These are phyloP conservation scores for Gliomastix tumulicola DNA, from an alignment of 2,329 filamentous ascomycete genomes.

Conservation along the genomic window DNA sequence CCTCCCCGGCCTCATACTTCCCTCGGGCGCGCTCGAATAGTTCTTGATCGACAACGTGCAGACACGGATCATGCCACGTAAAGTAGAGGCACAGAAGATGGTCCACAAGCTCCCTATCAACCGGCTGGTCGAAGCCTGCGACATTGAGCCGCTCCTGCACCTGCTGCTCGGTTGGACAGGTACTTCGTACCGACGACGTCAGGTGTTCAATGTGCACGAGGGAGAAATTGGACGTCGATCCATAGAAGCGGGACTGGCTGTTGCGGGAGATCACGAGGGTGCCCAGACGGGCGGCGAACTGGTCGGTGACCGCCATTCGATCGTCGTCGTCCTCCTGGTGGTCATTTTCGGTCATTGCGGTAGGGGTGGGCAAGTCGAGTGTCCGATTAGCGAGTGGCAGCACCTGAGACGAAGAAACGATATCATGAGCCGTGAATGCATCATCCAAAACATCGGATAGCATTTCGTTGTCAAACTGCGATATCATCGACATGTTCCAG, in stretches of 20 bases:
- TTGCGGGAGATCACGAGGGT: slow-evolving; percentile 8
- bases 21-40: slow-evolving; percentile 9
- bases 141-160: slow-evolving; percentile 1
- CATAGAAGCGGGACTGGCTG: slow-evolving; percentile 11
- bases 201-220: slow-evolving; percentile 2
- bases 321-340: not conserved
- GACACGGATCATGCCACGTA: slow-evolving; percentile 13
- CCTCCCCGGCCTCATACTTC: slow-evolving; percentile 4
- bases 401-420: too few species aligned
- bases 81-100: slow-evolving; percentile 14
- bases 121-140: slow-evolving; percentile 6
- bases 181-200: too few species aligned
- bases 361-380: too few species aligned
- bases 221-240: slow-evolving; percentile 10
- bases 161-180: not conserved
- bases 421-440: too few species aligned
- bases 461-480: too few species aligned
- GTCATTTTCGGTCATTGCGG: not conserved
- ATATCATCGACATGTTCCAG: not conserved
- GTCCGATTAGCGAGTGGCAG: too few species aligned
- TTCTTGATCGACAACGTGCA: slow-evolving; percentile 13
- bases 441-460: too few species aligned
- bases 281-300: slow-evolving; percentile 8
- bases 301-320: slow-evolving; percentile 4
- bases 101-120: slow-evolving; percentile 7